Evolutionary conservation across 1,284 basidiomycete species (phyloP), one percentile per base, ranked within the genome.

Genomic region (Acaromyces ingoldii): DNA sequence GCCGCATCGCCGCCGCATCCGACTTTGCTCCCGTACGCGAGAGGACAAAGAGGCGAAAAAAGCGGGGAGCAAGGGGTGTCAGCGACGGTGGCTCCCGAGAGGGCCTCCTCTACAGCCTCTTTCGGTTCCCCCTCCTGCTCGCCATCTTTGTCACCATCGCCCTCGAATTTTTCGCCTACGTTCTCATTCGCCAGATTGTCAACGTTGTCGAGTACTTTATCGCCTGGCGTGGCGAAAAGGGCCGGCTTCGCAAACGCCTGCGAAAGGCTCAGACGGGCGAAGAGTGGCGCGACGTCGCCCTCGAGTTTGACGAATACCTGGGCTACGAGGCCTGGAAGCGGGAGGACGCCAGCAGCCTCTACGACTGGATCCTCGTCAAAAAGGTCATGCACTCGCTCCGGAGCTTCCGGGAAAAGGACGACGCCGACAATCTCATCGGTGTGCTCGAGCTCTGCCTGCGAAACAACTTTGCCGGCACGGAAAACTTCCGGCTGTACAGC

Each of bases 381-480:
- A 73, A 73, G 44, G 70, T 75, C 34, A 55, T 60, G 19, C 46
- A 56, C 1, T 62, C 60, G 17, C 55, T 74, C 45, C 73, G 91
- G 96, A 72, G 90, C 85, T 82, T 84, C 83, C 62, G 81, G 91
- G 55, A 84, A 91, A 40, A 81, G 82, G 67, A 88, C 85, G 81
- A 37, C 57, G 86, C 53, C 77, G 87, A 62, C 79, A 85, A 73
- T 83, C 81, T 75, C 83, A 85, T 95, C 43, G 82, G 93, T 51
- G 89, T 97, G 0, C 79, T 99, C 30, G 90, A 95, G 66, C 88
- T 91, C 1, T 97, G 91, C 68, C 81, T 97, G 39, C 82, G 91
- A 51, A 84, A 85, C 47, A 97, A 97, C 76, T 99, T 97, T 80
- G 95, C 89, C 7, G 95, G 91, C 0, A 85, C 90, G 0, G 93